A percentile compares a stretch with the other conserved stretches of the same genome.
phyloP scores from a whole-genome alignment of 306 rosid species.

The Vicia villosa region DNA sequence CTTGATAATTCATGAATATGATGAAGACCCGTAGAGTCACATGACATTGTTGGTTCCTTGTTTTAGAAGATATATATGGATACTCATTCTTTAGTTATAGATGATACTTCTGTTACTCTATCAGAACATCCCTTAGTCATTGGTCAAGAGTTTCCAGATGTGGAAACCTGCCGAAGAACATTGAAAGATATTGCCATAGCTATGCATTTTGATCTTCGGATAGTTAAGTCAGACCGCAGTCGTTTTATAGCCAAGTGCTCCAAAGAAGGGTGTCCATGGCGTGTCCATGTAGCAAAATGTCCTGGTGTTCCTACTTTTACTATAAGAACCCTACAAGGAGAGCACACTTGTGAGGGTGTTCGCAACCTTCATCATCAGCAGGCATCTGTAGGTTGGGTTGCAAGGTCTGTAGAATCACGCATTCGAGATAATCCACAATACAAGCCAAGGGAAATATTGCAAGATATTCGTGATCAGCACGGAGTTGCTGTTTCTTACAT shows the following conservation, averaged over 20 bases:
- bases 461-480: conserved; percentile 95
- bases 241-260: conserved; percentile 98
- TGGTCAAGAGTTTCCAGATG: conserved; percentile 98
- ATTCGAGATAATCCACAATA: conserved; percentile 92
- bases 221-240: conserved; percentile 97
- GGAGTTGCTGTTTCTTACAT: conserved; percentile 99
- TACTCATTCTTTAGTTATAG: conserved; percentile 58
- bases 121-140: conserved; percentile 61
- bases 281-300: conserved; percentile 98
- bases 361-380: conserved; percentile 95
- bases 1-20: conserved; percentile 41
- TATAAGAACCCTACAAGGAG: conserved; percentile 82
- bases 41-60: conserved; percentile 48
- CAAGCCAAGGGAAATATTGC: conserved; percentile 93
- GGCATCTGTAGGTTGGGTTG: conserved; percentile 99
- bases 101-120: conserved; percentile 47
- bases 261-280: conserved; percentile 99
- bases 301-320: conserved; percentile 97
- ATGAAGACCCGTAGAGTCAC: conserved; percentile 50
- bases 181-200: conserved; percentile 96
- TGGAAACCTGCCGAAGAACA: conserved; percentile 93
- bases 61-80: conserved; percentile 65
- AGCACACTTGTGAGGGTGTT: conserved; percentile 98
- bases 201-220: conserved; percentile 94
- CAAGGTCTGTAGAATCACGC: conserved; percentile 95